A percentile compares a stretch with the other conserved stretches of the same genome.
Evolutionary conservation across 495 filamentous ascomycete genomes (phyloP).

Genomic region (Lophiotrema nucula): DNA sequence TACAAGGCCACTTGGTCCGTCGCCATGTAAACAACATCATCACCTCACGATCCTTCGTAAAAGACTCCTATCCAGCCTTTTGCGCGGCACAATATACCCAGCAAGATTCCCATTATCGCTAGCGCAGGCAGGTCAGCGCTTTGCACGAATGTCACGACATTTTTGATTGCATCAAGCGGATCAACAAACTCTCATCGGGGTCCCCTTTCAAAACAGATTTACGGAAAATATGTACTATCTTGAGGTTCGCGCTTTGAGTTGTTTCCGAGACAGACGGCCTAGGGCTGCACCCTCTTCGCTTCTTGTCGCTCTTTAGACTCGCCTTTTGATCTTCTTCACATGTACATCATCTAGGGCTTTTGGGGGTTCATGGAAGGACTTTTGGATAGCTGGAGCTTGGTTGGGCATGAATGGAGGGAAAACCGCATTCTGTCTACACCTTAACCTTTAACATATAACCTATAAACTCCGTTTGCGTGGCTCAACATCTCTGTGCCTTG

Average conservation of each 20-base stretch:
- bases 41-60: constrained; percentile 9
- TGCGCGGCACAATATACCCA: constrained; percentile 17
- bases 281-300: not conserved
- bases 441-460: constrained; percentile 29
- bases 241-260: not conserved
- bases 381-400: not conserved
- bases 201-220: not conserved
- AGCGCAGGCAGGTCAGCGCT: constrained; percentile 34
- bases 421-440: constrained; percentile 1
- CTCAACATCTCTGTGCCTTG: not conserved
- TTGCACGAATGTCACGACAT: constrained; percentile 31
- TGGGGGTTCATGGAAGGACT: not conserved
- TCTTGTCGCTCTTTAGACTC: constrained; percentile 12
- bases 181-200: not conserved
- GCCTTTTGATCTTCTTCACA: not conserved
- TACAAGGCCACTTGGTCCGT: constrained; percentile 14
- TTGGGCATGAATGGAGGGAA: not conserved
- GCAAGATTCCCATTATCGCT: constrained; percentile 16
- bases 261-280: not conserved
- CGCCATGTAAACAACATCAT: not conserved
- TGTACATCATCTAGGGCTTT: constrained; percentile 21
- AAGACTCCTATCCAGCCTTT: constrained; percentile 15
- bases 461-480: constrained; percentile 18
- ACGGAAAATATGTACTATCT: constrained; percentile 11
- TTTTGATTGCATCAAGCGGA: not conserved